Evolutionary conservation across 2,329 filamentous ascomycete species (phyloP), one percentile per base, ranked within the genome.

Genomic region (Fusarium sp.): DNA sequence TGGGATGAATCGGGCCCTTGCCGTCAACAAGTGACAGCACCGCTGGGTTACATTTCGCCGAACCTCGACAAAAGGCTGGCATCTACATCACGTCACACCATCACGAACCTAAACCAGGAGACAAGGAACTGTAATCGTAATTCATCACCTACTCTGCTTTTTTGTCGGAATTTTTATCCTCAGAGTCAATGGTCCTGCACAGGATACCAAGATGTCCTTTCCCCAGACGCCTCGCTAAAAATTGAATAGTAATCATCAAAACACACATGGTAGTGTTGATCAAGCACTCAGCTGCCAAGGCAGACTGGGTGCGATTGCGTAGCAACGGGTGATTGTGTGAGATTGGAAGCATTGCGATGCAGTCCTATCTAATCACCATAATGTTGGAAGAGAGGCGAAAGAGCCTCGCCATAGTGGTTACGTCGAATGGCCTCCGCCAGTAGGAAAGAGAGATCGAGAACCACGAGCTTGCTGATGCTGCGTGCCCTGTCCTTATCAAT

Each of bases 321-420:
- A 62, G 52, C 68, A 67, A 65, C 14, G 55, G 39, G 53, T 64
- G 54, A 60, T 45, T 56, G 47, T 60, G 63, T 41, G 65, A 55
- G 52, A 52, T 59, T 47, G 46, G 41, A 49, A 42, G 53, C 63
- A 52, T 46, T 42, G 15, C 42, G 25, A 35, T 57, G 41, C 70
- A 35, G 41, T 47, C 56, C 64, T 57, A 59, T 71, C 81, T 83
- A 89, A 80, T 91, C 87, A 69, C 83, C 82, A 73, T 89, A 88
- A 74, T 92, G 90, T 79, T 93, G 91, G 81, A 93, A 94, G 68
- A 93, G 79, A 38, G 85, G 86, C 70, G 87, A 89, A 78, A 94
- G 92, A 72, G 92, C 92, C 84, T 98, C 95, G 82, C 96, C 96
- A 79, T 98, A 96, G 82, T 99, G 95, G 80, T 98, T 98, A 77